phyloP scores from a whole-genome alignment of 768 basidiomycete genomes.

The Pleurotus djamor region DNA sequence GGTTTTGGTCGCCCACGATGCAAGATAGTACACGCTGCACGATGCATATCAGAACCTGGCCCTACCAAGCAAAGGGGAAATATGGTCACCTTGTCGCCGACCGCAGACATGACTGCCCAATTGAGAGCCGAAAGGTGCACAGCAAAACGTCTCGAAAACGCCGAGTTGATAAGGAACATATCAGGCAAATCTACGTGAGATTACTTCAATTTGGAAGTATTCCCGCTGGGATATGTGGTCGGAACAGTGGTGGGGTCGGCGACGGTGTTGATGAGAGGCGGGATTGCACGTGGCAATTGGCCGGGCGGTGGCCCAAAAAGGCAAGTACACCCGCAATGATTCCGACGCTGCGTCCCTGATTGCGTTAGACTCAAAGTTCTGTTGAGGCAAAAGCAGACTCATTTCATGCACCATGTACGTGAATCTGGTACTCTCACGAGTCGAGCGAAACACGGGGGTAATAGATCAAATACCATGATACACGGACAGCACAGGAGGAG shows the following conservation, averaged over 20 bases:
- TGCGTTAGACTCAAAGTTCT: neutral
- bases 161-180: no score
- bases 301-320: neutral
- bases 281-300: neutral
- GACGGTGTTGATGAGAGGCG: neutral
- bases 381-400: neutral
- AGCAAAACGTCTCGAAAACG: no score
- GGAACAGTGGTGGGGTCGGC: neutral
- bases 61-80: no score
- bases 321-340: neutral
- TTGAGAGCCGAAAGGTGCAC: no score
- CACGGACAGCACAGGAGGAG: neutral
- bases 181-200: neutral
- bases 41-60: no score
- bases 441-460: neutral
- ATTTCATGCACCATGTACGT: neutral
- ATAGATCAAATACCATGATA: constrained; percentile 2
- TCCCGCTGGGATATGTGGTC: neutral
- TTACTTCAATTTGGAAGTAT: neutral
- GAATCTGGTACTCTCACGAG: no score
- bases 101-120: no score
- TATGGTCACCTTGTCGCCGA: no score
- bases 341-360: neutral
- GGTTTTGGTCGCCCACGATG: no score
- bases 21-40: no score